Evolutionary conservation across 2,329 filamentous ascomycete species (phyloP).

Genomic region (Aspergillus caelatus): DNA sequence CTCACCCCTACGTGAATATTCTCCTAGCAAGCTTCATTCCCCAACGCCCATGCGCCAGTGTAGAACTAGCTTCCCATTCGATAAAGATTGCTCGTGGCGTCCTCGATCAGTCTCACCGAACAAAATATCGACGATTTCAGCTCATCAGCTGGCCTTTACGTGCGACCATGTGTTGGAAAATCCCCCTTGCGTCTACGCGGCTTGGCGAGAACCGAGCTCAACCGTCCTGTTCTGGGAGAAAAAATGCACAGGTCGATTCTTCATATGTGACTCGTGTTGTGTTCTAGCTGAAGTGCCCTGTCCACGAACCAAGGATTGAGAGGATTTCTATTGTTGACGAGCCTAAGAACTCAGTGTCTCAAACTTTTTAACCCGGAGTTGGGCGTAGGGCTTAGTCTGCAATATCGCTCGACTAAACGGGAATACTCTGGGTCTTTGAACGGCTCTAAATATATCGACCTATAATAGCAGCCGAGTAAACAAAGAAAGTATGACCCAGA

Average conservation of each 20-base stretch:
- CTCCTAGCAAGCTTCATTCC: not conserved
- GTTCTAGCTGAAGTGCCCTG: not conserved
- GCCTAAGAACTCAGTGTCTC: not conserved
- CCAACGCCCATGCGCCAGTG: not conserved
- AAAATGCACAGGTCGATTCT: not conserved
- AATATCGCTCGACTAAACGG: not conserved
- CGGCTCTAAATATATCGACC: not conserved
- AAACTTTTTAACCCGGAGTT: not conserved
- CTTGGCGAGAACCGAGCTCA: not conserved
- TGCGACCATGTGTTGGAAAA: not conserved
- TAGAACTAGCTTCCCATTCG: not conserved
- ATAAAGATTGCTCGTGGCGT: not conserved
- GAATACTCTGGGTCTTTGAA: not conserved
- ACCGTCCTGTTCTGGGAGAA: not conserved
- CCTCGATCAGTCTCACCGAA: too few relatives aligned
- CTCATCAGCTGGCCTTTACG: not conserved
- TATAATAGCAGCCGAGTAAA: not conserved
- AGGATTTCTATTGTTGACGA: not conserved
- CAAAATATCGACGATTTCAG: not conserved
- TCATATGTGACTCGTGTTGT: not conserved
- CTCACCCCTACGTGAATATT: not conserved
- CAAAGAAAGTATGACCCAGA: not conserved
- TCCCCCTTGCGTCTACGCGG: not conserved
- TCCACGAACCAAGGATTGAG: not conserved
- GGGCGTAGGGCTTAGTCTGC: not conserved